Conservation (phyloP, 352 stramenopile genomes). For the Globisporangium perplexum region DNA sequence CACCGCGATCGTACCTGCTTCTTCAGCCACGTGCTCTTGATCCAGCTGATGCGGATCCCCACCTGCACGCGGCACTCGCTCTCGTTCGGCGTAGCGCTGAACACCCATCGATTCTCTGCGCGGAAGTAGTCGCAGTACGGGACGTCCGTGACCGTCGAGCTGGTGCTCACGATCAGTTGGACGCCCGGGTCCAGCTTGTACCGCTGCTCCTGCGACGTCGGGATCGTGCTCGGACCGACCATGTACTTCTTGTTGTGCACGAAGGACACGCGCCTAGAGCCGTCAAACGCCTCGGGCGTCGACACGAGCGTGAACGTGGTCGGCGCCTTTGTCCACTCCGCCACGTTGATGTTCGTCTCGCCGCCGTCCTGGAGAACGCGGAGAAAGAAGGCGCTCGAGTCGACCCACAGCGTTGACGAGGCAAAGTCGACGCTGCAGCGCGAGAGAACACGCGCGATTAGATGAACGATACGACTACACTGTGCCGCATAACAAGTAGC, state of each 20-base stretch:
- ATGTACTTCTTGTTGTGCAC: slow-evolving; percentile 89
- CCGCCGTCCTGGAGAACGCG: slow-evolving; percentile 36
- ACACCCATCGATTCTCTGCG: slow-evolving; percentile 83
- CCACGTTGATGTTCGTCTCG: slow-evolving; percentile 56
- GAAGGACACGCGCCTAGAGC: slow-evolving; percentile 45
- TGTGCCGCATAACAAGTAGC: background rate
- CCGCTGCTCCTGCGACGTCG: slow-evolving; percentile 63
- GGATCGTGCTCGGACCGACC: slow-evolving; percentile 72
- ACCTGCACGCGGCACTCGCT: slow-evolving; percentile 45
- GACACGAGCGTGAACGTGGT: slow-evolving; percentile 47
- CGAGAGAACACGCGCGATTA: background rate
- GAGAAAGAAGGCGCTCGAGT: slow-evolving; percentile 42
- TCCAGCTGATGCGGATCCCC: slow-evolving; percentile 66
- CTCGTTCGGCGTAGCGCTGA: slow-evolving; percentile 44
- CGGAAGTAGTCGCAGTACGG: slow-evolving; percentile 87
- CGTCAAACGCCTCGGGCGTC: slow-evolving; percentile 60
- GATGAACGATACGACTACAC: background rate
- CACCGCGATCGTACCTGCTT: slow-evolving; percentile 53
- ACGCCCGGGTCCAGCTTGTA: slow-evolving; percentile 39
- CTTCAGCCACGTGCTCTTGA: slow-evolving; percentile 86
- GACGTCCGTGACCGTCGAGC: slow-evolving; percentile 64
- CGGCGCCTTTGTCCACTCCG: slow-evolving; percentile 36
- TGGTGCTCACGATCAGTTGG: slow-evolving; percentile 67
- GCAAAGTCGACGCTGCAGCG: slow-evolving; percentile 54
- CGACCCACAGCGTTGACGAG: slow-evolving; percentile 54